Conservation (phyloP, 306 rosid species). For the Cicer arietinum region DNA sequence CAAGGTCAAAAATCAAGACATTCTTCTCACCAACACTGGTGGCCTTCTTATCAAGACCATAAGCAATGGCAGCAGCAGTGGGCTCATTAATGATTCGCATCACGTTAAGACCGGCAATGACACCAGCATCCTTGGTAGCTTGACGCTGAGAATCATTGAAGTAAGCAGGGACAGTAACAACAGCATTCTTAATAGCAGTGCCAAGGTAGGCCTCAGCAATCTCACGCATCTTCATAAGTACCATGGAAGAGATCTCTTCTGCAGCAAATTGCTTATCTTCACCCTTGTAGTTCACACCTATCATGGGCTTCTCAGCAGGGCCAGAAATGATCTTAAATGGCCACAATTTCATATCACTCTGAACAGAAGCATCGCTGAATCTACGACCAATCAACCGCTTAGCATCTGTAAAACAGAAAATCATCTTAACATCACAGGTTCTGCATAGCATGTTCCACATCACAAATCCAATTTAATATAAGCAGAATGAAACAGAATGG, state of each 20-base stretch:
- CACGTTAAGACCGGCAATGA: no score
- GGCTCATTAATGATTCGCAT: no score
- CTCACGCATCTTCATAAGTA: constrained; percentile 76
- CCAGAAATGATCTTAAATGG: constrained; percentile 66
- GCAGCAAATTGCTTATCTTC: constrained; percentile 73
- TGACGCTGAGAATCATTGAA: no score
- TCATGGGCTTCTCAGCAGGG: constrained; percentile 72
- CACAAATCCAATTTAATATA: not conserved
- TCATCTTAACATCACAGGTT: not conserved
- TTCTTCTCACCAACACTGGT: no score
- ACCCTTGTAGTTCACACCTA: constrained; percentile 64
- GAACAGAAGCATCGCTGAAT: constrained; percentile 62
- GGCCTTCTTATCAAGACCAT: no score
- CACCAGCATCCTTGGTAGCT: no score
- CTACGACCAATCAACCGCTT: constrained; percentile 76
- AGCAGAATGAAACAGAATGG: no score
- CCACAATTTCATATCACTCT: constrained; percentile 70
- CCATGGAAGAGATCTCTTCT: constrained; percentile 75
- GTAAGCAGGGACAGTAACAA: constrained; percentile 76
- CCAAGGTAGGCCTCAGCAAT: constrained; percentile 78
- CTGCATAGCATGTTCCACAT: not conserved
- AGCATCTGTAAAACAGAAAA: constrained; percentile 51
- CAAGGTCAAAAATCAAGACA: no score
- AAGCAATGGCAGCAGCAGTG: no score
- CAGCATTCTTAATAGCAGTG: constrained; percentile 62